Base-by-base conservation (phyloP, 371 early-diverging fungal species). In the Zancudomyces culisetae region DNA sequence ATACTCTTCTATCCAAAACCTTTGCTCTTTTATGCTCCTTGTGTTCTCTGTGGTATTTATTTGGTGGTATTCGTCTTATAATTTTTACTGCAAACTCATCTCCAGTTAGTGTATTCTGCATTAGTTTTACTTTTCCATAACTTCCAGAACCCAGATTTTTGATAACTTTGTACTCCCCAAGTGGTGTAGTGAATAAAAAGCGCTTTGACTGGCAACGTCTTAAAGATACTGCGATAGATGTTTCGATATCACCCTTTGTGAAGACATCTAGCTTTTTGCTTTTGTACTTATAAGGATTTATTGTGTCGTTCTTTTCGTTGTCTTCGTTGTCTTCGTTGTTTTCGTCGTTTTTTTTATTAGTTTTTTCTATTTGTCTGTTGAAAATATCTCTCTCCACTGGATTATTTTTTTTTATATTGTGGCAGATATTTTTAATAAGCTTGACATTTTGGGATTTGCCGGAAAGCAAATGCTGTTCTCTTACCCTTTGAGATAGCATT, bases 41-140 rank as follows among this genome's bases (percentile, higher is more conserved):
- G 43, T 67, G 66, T 2, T 54, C 41, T 3, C 53, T 42, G n/a
- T 54, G 35, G 29, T 60, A 57, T 47, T 54, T 71, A 57, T 61
- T 55, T 1, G 52, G 49, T 27, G 65, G 55, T 21, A 56, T 62
- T 26, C 81, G 70, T 40, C 80, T 78, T 49, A 90, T 82, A 40
- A 88, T 86, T 65, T 88, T 88, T 43, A 88, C 83, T 1, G 87
- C 88, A 39, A 85, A 78, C 76, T 88, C 56, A 54, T 63, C 58
- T 28, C 53, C n/a, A 18, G 63, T 66, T 41, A 68, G 56, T 22
- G 66, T 58, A 15, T 62, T 62, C 20, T 59, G 58, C 58, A 75
- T 85, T 28, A 83, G 67, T 59, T 93, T 96, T 55, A 96, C 97
- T 75, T 96, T 96, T 50, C 94, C 97, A 71, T 93, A 96, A 1